A percentile compares a stretch with the other conserved stretches of the same genome.
Evolutionary conservation across 108 stramenopile genomes (phyloP).

Genomic region (Nitzschia sp.): DNA sequence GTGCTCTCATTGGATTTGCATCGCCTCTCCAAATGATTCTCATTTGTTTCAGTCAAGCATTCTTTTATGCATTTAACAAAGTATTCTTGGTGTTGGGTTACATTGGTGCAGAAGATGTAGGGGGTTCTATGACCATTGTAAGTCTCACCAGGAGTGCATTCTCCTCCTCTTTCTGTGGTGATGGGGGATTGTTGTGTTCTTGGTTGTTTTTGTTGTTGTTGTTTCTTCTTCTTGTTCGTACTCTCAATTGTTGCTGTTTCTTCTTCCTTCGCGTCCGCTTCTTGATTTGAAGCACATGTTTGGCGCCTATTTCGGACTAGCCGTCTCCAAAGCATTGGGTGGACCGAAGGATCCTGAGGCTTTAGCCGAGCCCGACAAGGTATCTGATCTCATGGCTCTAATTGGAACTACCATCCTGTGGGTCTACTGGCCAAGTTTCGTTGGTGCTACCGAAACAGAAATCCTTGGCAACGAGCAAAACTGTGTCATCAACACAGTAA

Average conservation of each 20-base stretch:
- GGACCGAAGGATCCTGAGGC: not conserved
- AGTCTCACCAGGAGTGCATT: too few relatives aligned
- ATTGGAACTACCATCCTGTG: constrained; percentile 58
- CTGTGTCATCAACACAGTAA: constrained; percentile 48
- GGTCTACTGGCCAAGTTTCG: constrained; percentile 67
- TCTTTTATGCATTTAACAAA: constrained; percentile 55
- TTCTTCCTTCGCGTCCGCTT: too few relatives aligned
- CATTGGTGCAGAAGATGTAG: constrained; percentile 43
- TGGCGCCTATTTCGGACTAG: constrained; percentile 66
- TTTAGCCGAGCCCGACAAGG: not conserved
- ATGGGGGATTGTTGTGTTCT: too few relatives aligned
- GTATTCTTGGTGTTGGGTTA: constrained; percentile 35
- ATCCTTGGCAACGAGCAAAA: constrained; percentile 15
- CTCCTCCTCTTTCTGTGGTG: too few relatives aligned
- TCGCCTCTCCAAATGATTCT: constrained; percentile 44
- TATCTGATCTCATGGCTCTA: constrained; percentile 45
- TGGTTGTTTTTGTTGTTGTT: too few relatives aligned
- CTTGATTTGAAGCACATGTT: constrained; percentile 50
- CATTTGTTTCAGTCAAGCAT: constrained; percentile 31
- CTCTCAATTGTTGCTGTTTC: too few relatives aligned
- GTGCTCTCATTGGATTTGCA: constrained; percentile 49
- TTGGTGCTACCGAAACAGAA: constrained; percentile 39
- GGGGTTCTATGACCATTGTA: constrained; percentile 43
- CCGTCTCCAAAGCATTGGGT: constrained; percentile 36
- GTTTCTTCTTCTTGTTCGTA: too few relatives aligned